These are phyloP conservation scores for Hygrocybe punicea DNA, from an alignment of 768 basidiomycete species.

Conservation along the genomic window DNA sequence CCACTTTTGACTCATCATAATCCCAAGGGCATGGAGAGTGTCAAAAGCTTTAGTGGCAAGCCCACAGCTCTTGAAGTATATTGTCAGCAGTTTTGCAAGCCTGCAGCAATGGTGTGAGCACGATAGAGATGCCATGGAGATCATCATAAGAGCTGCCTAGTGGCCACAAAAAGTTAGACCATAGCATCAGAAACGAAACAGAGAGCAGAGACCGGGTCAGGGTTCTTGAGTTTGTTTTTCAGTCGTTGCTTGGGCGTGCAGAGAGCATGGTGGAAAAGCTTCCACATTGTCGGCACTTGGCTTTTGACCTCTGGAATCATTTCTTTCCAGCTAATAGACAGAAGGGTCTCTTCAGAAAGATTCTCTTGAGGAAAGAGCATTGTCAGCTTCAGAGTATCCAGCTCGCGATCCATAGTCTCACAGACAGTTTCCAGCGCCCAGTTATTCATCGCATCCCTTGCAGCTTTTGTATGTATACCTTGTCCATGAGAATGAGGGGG, in stretches of 20 bases:
- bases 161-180: not conserved
- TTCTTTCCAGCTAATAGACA: not conserved
- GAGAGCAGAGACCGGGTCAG: not conserved
- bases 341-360: not conserved
- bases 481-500: too few species aligned
- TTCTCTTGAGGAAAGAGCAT: not conserved
- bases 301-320: not conserved
- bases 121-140: not conserved
- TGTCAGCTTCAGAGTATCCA: not conserved
- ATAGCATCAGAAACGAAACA: not conserved
- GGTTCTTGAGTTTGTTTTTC: not conserved
- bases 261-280: not conserved
- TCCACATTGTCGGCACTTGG: not conserved
- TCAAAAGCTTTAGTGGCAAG: not conserved
- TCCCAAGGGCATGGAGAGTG: not conserved
- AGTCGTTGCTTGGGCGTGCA: not conserved
- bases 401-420: not conserved
- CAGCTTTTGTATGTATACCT: not conserved
- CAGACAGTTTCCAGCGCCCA: not conserved
- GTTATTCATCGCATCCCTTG: not conserved
- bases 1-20: too few species aligned
- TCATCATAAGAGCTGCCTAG: not conserved
- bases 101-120: not conserved
- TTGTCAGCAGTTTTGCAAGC: not conserved
- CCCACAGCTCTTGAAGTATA: not conserved